Evolutionary conservation across 305 asterid species (phyloP), one percentile per base, ranked within the genome.

Genomic region (Solanum aculeatissimum): DNA sequence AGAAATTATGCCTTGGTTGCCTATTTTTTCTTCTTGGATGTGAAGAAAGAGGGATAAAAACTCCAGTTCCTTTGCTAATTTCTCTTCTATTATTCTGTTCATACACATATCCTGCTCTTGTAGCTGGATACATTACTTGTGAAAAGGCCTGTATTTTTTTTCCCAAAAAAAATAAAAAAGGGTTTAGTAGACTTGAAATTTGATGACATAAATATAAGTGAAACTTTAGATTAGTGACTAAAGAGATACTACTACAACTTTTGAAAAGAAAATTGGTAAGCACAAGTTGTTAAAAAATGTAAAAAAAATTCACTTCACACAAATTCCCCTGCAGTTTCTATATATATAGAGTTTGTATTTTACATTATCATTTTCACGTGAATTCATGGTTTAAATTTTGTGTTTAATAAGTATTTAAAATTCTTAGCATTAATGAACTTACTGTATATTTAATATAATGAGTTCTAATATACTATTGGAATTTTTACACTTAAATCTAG

Each of bases 1-100:
- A 84, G 75, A 84, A 75, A 77, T 21, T 58, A 58, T 74, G 86
- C 82, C 88, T 90, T 80, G 85, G 84, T 80, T 88, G 91, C 82
- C 85, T 89, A 11, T 49, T 80, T 77, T 85, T 87, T 66, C 88
- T 91, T 84, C 90, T 85, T 0, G 88, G 84, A 71, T 89, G 85
- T 21, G 88, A 80, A 32, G 94, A 91, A 71, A 86, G 93, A 6
- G 99, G 99, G 83, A 95, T 94, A 29, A 94, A 95, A 3, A 95
- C 99, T 74, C 99, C 98, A 13, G 99, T 95, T 32, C 99, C 99
- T 87, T 94, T 94, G 92, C 92, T 92, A 19, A 40, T 77, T 84
- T 91, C 95, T 86, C 93, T 90, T 66, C 90, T 93, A 89, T 84
- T 71, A 11, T 70, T 87, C 47, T 88, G 94, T 43, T 86, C 86